Evolutionary conservation across 163 green algal species (phyloP).

Genomic region (Scenedesmus sp.): DNA sequence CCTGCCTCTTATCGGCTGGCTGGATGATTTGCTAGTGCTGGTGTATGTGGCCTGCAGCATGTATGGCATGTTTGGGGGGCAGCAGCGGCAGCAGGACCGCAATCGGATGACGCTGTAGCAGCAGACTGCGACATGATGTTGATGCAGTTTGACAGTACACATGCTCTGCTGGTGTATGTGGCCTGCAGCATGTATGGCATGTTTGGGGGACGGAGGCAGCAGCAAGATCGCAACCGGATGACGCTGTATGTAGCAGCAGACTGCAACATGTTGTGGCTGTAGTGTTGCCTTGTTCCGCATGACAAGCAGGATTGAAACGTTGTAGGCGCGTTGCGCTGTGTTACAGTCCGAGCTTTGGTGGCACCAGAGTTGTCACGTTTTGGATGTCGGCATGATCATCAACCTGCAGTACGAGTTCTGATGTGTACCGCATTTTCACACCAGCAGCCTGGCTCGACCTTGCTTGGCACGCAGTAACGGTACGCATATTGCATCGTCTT

Average conservation of each 20-base stretch:
- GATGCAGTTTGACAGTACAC: neutral
- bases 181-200: conserved; percentile 12
- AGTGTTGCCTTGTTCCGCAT: too few species aligned
- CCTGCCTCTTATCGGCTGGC: conserved; percentile 31
- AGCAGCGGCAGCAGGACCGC: neutral
- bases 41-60: conserved; percentile 36
- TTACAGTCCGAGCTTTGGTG: too few species aligned
- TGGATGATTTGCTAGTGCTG: conserved; percentile 43
- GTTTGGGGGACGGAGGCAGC: neutral
- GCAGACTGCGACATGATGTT: neutral
- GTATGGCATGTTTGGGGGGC: neutral
- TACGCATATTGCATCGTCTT: too few species aligned
- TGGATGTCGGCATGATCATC: too few species aligned
- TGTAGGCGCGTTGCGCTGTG: too few species aligned
- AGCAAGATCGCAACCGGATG: neutral
- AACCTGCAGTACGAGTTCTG: too few species aligned
- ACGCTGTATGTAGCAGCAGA: neutral
- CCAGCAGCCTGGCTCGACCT: too few species aligned
- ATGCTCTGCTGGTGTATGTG: conserved; percentile 32
- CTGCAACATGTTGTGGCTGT: neutral
- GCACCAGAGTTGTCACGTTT: too few species aligned
- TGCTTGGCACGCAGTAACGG: too few species aligned
- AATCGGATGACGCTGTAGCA: neutral
- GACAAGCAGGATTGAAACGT: too few species aligned
- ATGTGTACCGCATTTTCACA: too few species aligned